phyloP scores from a whole-genome alignment of 2,329 filamentous ascomycete genomes.

The Aspergillus thermomutatus region DNA sequence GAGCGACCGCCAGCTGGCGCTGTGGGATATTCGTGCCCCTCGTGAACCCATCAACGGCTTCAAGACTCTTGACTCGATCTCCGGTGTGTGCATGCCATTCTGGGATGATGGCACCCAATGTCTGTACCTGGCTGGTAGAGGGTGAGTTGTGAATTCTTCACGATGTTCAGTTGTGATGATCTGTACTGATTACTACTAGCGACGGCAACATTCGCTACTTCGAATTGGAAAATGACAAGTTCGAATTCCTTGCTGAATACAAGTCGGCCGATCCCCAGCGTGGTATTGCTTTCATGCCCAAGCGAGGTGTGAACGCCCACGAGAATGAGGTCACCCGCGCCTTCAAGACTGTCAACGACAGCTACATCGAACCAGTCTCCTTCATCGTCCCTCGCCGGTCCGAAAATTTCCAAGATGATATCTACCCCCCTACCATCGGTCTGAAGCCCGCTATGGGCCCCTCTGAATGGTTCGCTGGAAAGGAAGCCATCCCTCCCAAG shows the following conservation, averaged over 20 bases:
- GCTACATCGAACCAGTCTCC: constrained; percentile 92
- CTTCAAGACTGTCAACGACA: constrained; percentile 95
- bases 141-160: constrained; percentile 53
- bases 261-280: constrained; percentile 95
- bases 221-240: constrained; percentile 98
- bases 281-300: constrained; percentile 89
- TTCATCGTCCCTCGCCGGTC: constrained; percentile 94
- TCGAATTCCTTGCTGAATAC: constrained; percentile 95
- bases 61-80: constrained; percentile 87
- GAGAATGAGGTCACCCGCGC: constrained; percentile 95
- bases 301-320: constrained; percentile 92
- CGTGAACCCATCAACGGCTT: constrained; percentile 85
- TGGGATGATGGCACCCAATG: constrained; percentile 98
- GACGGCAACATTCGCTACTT: constrained; percentile 99
- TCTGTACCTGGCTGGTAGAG: constrained; percentile 94
- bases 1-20: constrained; percentile 92
- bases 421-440: constrained; percentile 84
- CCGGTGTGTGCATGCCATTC: constrained; percentile 98
- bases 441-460: constrained; percentile 75
- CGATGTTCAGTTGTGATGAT: not conserved
- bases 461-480: constrained; percentile 81
- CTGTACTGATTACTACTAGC: constrained; percentile 44
- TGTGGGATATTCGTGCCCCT: constrained; percentile 87
- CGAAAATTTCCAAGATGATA: constrained; percentile 94
- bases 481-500: constrained; percentile 80